Conservation (phyloP, 1,284 basidiomycete species). For the Ustilago shanxiensis region DNA sequence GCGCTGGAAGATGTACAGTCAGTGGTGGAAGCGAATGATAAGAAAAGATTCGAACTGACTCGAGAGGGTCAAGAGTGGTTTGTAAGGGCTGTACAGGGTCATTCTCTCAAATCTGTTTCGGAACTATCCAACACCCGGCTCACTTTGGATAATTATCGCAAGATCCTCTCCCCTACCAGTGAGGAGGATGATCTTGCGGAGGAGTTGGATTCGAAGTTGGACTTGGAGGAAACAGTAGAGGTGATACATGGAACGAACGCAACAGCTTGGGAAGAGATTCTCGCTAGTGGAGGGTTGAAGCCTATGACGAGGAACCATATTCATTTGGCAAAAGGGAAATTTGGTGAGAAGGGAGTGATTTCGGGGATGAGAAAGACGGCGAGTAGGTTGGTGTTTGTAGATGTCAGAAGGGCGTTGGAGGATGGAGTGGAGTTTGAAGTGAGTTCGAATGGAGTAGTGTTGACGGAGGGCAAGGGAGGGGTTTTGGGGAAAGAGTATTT, state of each 20-base stretch:
- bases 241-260: constrained; percentile 64
- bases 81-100: constrained; percentile 90
- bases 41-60: constrained; percentile 64
- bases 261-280: constrained; percentile 72
- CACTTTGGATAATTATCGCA: constrained; percentile 32
- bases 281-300: constrained; percentile 77
- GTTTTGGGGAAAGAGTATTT: constrained; percentile 53
- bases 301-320: constrained; percentile 88
- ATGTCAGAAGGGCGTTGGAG: constrained; percentile 78
- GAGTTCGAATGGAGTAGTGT: constrained; percentile 85
- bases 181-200: constrained; percentile 8
- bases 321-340: constrained; percentile 80
- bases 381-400: constrained; percentile 80
- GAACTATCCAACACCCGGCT: constrained; percentile 47
- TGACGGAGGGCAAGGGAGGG: constrained; percentile 76
- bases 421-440: constrained; percentile 80
- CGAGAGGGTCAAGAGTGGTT: constrained; percentile 72
- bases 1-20: constrained; percentile 45
- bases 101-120: constrained; percentile 79
- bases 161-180: constrained; percentile 29
- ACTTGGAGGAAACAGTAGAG: constrained; percentile 7
- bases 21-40: constrained; percentile 59
- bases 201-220: constrained; percentile 16
- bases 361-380: constrained; percentile 84
- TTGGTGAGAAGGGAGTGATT: constrained; percentile 76